These are phyloP conservation scores for Mycena crocata DNA, from an alignment of 768 basidiomycete genomes.

Conservation along the genomic window DNA sequence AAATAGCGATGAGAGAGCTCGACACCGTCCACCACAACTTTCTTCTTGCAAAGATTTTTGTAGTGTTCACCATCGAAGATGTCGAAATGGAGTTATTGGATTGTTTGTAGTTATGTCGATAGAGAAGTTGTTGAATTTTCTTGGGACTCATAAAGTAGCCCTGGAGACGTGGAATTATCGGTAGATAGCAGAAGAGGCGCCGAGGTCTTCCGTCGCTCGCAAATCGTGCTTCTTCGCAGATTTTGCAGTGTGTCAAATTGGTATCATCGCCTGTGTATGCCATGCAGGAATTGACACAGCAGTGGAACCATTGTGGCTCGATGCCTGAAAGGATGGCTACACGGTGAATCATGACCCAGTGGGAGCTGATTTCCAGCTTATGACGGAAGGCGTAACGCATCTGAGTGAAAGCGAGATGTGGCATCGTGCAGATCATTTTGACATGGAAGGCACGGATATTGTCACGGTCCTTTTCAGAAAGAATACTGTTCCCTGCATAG, in stretches of 20 bases:
- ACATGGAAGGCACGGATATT: no score
- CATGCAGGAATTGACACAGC: slow-evolving; percentile 49
- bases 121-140: slow-evolving; percentile 27
- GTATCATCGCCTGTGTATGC: slow-evolving; percentile 35
- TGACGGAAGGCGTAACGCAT: slow-evolving; percentile 41
- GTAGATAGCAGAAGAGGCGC: slow-evolving; percentile 41
- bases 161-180: slow-evolving; percentile 44
- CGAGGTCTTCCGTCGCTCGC: slow-evolving; percentile 18
- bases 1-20: slow-evolving; percentile 46
- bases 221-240: slow-evolving; percentile 35
- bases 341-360: slow-evolving; percentile 39
- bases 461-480: no score
- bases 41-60: slow-evolving; percentile 27
- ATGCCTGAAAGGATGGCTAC: slow-evolving; percentile 42
- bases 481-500: no score
- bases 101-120: slow-evolving; percentile 29
- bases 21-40: slow-evolving; percentile 44
- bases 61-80: slow-evolving; percentile 51
- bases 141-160: slow-evolving; percentile 31
- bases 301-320: slow-evolving; percentile 40
- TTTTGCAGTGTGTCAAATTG: slow-evolving; percentile 28
- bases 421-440: slow-evolving; percentile 27
- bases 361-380: slow-evolving; percentile 40
- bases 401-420: slow-evolving; percentile 35
- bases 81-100: slow-evolving; percentile 40